phyloP scores from a whole-genome alignment of 441 rosid species.

The Melastoma candidum region DNA sequence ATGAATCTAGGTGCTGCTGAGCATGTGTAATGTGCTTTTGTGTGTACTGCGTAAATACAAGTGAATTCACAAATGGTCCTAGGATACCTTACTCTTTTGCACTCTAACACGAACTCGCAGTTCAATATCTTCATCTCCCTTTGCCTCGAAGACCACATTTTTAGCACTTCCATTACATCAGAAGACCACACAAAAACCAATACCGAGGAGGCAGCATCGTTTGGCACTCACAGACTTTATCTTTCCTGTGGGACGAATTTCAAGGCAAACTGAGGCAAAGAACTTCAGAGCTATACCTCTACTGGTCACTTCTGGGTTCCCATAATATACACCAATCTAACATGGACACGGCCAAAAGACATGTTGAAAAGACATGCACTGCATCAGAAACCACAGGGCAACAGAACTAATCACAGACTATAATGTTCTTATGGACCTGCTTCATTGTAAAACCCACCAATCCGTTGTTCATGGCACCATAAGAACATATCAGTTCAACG shows the following conservation, averaged over 20 bases:
- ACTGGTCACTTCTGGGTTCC: constrained; percentile 96
- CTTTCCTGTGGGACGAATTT: constrained; percentile 90
- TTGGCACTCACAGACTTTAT: constrained; percentile 72
- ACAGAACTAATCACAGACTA: background rate
- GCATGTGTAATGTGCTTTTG: background rate
- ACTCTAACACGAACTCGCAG: constrained; percentile 88
- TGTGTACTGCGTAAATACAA: background rate
- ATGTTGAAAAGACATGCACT: background rate
- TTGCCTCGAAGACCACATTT: constrained; percentile 34
- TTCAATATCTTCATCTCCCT: constrained; percentile 93
- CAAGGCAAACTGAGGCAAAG: constrained; percentile 89
- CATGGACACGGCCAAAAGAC: constrained; percentile 14
- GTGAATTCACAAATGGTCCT: background rate
- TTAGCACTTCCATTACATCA: background rate
- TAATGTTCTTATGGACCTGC: background rate
- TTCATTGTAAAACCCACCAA: no score
- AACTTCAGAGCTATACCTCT: constrained; percentile 94
- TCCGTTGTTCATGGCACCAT: background rate
- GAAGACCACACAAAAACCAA: constrained; percentile 4
- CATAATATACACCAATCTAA: constrained; percentile 91
- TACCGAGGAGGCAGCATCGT: constrained; percentile 7
- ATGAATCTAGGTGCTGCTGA: no score
- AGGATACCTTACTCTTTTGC: constrained; percentile 88
- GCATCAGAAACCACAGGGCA: background rate
- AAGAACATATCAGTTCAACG: background rate